phyloP scores from a whole-genome alignment of 495 filamentous ascomycete species.

The Lophiotrema nucula region DNA sequence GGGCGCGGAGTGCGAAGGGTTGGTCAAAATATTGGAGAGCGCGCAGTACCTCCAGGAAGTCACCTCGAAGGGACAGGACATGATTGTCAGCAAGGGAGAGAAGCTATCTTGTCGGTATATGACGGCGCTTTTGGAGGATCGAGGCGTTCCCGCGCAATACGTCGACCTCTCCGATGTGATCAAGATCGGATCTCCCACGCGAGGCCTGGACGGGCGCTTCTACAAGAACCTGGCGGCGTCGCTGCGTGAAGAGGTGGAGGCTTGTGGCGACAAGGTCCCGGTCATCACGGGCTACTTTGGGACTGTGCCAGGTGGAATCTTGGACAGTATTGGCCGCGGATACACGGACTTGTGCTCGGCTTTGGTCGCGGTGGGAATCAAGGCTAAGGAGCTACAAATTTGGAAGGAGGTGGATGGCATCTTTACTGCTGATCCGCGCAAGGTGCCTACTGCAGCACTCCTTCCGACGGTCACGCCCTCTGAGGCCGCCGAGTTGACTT shows the following conservation, averaged over 20 bases:
- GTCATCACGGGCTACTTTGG: slow-evolving; percentile 51
- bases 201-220: slow-evolving; percentile 69
- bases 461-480: slow-evolving; percentile 51
- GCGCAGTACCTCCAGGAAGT: slow-evolving; percentile 62
- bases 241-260: slow-evolving; percentile 65
- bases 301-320: slow-evolving; percentile 49
- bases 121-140: slow-evolving; percentile 74
- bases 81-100: slow-evolving; percentile 88
- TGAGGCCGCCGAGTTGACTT: slow-evolving; percentile 56
- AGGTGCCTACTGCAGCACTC: slow-evolving; percentile 51
- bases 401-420: slow-evolving; percentile 60
- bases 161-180: slow-evolving; percentile 80
- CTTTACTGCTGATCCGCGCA: slow-evolving; percentile 57
- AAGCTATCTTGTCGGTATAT: slow-evolving; percentile 89
- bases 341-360: slow-evolving; percentile 57
- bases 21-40: slow-evolving; percentile 59
- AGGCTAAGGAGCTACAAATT: slow-evolving; percentile 52
- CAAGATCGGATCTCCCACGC: slow-evolving; percentile 57
- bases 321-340: slow-evolving; percentile 49
- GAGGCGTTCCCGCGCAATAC: slow-evolving; percentile 76
- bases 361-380: slow-evolving; percentile 49
- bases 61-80: slow-evolving; percentile 78
- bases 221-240: slow-evolving; percentile 67
- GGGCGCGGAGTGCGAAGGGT: slow-evolving; percentile 65
- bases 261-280: slow-evolving; percentile 58